A percentile compares a stretch with the other conserved stretches of the same genome.
phyloP scores from a whole-genome alignment of 2,329 filamentous ascomycete species.

The Aspergillus sp. region DNA sequence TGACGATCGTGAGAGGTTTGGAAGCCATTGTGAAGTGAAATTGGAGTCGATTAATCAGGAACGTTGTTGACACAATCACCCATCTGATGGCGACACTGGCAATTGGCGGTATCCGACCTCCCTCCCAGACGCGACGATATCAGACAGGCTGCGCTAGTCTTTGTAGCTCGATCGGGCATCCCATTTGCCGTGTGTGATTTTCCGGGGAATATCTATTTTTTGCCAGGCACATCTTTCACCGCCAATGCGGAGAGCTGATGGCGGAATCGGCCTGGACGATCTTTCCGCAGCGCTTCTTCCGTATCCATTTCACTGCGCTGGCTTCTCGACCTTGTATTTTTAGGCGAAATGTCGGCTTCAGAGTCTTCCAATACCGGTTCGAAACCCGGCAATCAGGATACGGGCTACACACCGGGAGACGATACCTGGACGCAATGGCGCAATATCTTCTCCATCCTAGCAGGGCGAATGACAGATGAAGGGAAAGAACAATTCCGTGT shows the following conservation, averaged over 20 bases:
- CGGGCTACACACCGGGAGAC: conserved; percentile 43
- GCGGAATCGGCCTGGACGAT: not conserved
- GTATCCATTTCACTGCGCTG: not conserved
- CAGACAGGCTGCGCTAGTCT: not conserved
- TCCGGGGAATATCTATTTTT: conserved; percentile 22
- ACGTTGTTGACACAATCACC: not conserved
- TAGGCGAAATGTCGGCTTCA: conserved; percentile 33
- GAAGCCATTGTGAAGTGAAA: conserved; percentile 25
- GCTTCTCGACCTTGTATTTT: not conserved
- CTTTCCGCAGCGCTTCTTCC: not conserved
- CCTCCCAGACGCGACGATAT: not conserved
- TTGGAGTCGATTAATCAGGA: not conserved
- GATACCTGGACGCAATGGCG: conserved; percentile 63
- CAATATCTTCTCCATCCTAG: conserved; percentile 82
- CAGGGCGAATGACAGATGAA: conserved; percentile 68
- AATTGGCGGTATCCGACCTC: not conserved
- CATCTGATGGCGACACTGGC: not conserved
- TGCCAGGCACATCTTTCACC: conserved; percentile 29
- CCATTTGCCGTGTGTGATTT: not conserved
- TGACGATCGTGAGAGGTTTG: conserved; percentile 40
- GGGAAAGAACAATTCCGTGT: conserved; percentile 76
- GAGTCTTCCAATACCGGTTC: conserved; percentile 22
- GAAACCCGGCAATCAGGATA: conserved; percentile 29
- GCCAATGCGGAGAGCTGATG: conserved; percentile 31
- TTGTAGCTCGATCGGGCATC: not conserved